Base-by-base conservation (phyloP, 1,139 yeast species). In the Yamadazyma siamensis region DNA sequence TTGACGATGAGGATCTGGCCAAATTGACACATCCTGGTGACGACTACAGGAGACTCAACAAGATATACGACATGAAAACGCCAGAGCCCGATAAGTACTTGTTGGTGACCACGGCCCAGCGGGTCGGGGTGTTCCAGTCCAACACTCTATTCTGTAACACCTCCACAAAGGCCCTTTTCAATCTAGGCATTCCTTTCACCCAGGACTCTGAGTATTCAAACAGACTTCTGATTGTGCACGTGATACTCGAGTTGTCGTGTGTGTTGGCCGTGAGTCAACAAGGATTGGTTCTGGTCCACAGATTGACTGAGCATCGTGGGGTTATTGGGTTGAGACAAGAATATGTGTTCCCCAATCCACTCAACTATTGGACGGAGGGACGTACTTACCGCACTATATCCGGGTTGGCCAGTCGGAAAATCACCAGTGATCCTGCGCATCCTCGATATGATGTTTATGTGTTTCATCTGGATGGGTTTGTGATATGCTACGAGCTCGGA, bases 241-340 rank as follows among this genome's bases (percentile, higher is more conserved):
- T 75, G 4, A 65, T 81, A 2, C 80, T 81, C 0, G 75, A 74
- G 36, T 49, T 81, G 4, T 70, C 71, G 37, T 71, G 79, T 22
- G 58, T 72, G 13, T 54, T 79, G 4, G 75, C 69, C 0, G 80
- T 70, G 0, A 60, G 80, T 0, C 87, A 80, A 39, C 69, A 70
- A 30, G 87, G 88, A 0, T 50, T 70, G n/a, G 67, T 77, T 5
- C 54, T 80, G 1, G 53, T 81, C 0, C 67, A 79, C 54, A 52
- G 89, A 23, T 48, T 81, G 24, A 77, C 83, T 16, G 61, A 65
- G 29, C 67, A 67, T 46, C 52, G 79, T 17, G 86, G 86, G 0
- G 49, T 80, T 0, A 67, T 59, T 41, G 75, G 77, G 3, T 61
- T 80, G 66, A 56, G 88, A 25, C 84, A 78, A 41, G 89, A 81